Percentiles rank a stretch among this genome's conserved stretches.
Evolutionary conservation across 257 asterid species (phyloP).

Genomic region (Plantago ovata): DNA sequence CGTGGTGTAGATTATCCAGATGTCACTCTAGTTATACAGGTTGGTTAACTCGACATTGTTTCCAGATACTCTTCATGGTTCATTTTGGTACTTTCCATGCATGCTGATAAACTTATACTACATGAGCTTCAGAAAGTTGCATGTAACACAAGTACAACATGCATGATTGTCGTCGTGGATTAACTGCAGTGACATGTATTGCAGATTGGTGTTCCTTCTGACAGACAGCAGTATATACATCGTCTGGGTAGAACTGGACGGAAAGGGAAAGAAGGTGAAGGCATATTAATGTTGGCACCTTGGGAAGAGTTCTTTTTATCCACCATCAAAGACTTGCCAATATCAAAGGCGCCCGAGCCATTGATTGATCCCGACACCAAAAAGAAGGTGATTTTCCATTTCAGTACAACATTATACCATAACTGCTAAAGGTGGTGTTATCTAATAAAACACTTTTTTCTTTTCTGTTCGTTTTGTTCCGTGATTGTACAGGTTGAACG

Average conservation of each 20-base stretch:
- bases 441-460: too few species aligned
- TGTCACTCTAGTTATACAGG: constrained; percentile 91
- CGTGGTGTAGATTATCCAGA: constrained; percentile 99
- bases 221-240: constrained; percentile 88
- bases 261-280: constrained; percentile 93
- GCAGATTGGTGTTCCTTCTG: constrained; percentile 90
- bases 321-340: constrained; percentile 66
- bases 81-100: background rate
- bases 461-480: background rate
- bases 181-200: constrained; percentile 4
- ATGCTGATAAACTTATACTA: too few species aligned
- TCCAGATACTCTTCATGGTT: background rate
- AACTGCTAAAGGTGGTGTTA: background rate
- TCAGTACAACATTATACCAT: background rate
- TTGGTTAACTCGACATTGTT: constrained; percentile 21
- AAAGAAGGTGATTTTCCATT: constrained; percentile 46
- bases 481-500: constrained; percentile 56
- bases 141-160: too few species aligned
- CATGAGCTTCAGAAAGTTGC: too few species aligned
- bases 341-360: constrained; percentile 66
- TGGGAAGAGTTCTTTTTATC: constrained; percentile 96
- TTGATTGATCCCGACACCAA: constrained; percentile 71
- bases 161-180: too few species aligned
- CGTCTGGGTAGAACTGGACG: constrained; percentile 97
- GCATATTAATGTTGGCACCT: constrained; percentile 82